A percentile compares a stretch with the other conserved stretches of the same genome.
These are phyloP conservation scores for Apiospora hydei DNA, from an alignment of 2,329 filamentous ascomycete species.

Conservation along the genomic window DNA sequence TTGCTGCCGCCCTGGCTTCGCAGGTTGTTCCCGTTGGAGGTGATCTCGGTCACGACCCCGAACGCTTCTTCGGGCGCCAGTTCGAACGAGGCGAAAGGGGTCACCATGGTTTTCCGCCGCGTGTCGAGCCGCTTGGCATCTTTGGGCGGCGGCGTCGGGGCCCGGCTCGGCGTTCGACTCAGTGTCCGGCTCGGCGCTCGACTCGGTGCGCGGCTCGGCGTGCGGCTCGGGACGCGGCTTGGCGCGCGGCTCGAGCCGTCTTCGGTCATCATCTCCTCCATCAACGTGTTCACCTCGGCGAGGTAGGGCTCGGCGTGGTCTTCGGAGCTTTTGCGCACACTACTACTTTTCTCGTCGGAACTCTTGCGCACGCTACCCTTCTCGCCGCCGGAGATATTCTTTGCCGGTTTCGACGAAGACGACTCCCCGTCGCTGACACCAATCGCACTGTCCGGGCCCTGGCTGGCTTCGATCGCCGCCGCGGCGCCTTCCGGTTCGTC, in stretches of 20 bases:
- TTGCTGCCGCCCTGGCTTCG: neutral
- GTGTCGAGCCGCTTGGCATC: slow-evolving; percentile 40
- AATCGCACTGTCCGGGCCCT: slow-evolving; percentile 50
- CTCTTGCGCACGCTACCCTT: neutral
- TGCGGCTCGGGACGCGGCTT: slow-evolving; percentile 34
- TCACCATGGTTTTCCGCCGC: slow-evolving; percentile 36
- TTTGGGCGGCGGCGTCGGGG: slow-evolving; percentile 44
- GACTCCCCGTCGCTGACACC: slow-evolving; percentile 44
- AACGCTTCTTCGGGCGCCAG: slow-evolving; percentile 31
- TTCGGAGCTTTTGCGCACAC: neutral
- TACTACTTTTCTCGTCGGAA: neutral
- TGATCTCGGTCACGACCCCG: slow-evolving; percentile 39
- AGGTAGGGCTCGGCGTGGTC: slow-evolving; percentile 32
- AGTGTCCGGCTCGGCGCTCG: too few relatives aligned
- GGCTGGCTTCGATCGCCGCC: slow-evolving; percentile 41
- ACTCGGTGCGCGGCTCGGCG: neutral
- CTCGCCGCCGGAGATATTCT: slow-evolving; percentile 27
- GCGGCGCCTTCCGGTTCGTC: slow-evolving; percentile 47
- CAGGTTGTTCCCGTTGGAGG: slow-evolving; percentile 27
- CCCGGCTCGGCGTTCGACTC: slow-evolving; percentile 29
- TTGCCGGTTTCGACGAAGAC: slow-evolving; percentile 30
- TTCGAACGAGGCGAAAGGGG: slow-evolving; percentile 35
- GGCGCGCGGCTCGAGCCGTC: slow-evolving; percentile 38
- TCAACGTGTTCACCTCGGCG: slow-evolving; percentile 41
- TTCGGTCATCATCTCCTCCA: slow-evolving; percentile 31